Evolutionary conservation across 164 flowering plant genomes (phyloP), one percentile per base, ranked within the genome.

Genomic region (Magnolia sinica): DNA sequence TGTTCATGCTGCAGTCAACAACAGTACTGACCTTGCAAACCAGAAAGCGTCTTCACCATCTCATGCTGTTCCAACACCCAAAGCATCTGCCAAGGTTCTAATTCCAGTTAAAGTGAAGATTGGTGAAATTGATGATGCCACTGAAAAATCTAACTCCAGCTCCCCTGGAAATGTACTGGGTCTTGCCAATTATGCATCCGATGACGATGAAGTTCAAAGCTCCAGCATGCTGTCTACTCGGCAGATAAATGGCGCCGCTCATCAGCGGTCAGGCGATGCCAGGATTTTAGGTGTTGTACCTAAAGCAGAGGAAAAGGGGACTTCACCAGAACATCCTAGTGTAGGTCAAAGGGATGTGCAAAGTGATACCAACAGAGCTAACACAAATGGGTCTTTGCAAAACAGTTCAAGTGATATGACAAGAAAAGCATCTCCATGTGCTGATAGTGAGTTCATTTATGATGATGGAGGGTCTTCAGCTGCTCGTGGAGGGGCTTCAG

Each of bases 151-250:
- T 78, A 80, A 76, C 79, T 88, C 94, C 49, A 82, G 82, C 59
- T 68, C 87, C 19, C 87, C 88, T 74, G 97, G 92, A 61, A 87
- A 87, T 85, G 80, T 96, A 61, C 81, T 94, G 75, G 99, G 99
- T 64, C 97, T 96, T 75, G 92, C 78, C 79, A 96, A 79, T 79
- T 96, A 96, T 88, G 93, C 90, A 64, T 91, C 97, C 78, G 96
- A 91, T 23, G 90, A 79, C 6, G 89, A 86, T 31, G 91, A 88
- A 75, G 74, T 65, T 64, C 79, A 78, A 75, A 86, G 85, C 80
- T 78, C 88, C 61, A 80, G 61, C 37, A 14, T 72, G 66, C 77
- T 75, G 68, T 68, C 50, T 50, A 66, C 80, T 71, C 77, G 67
- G 72, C 75, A 73, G 67, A 76, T 23, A 52, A 52, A 74, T 71